phyloP scores from a whole-genome alignment of 2,329 filamentous ascomycete genomes.

The Leptosphaerulina australis region DNA sequence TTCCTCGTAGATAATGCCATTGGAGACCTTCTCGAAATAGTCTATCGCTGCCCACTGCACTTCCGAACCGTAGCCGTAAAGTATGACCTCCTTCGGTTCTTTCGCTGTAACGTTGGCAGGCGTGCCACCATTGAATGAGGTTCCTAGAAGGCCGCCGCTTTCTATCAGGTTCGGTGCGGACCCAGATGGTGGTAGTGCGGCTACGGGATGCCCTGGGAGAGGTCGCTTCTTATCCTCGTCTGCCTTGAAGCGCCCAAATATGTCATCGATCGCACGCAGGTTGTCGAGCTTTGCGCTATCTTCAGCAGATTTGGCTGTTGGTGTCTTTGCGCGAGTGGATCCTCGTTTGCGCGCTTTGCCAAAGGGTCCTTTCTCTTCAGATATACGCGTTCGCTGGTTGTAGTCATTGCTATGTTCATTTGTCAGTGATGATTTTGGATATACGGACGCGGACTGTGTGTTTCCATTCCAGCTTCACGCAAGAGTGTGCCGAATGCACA shows the following conservation, averaged over 20 bases:
- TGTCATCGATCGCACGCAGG: constrained; percentile 53
- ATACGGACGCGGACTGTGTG: not conserved
- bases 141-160: constrained; percentile 30
- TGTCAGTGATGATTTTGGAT: not conserved
- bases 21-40: constrained; percentile 83
- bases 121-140: constrained; percentile 37
- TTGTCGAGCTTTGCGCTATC: constrained; percentile 57
- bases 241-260: constrained; percentile 50
- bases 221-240: constrained; percentile 40
- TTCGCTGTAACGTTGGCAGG: constrained; percentile 51
- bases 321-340: constrained; percentile 60
- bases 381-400: constrained; percentile 57
- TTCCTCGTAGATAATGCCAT: constrained; percentile 85
- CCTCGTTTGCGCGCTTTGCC: constrained; percentile 58
- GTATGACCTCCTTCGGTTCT: constrained; percentile 76
- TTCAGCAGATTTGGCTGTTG: constrained; percentile 64
- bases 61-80: constrained; percentile 79
- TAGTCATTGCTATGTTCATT: constrained; percentile 42
- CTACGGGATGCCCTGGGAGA: constrained; percentile 25
- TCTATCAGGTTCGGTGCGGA: constrained; percentile 44
- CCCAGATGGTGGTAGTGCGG: constrained; percentile 37
- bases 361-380: constrained; percentile 67
- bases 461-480: not conserved
- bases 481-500: constrained; percentile 1
- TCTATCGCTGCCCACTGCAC: constrained; percentile 82